Evolutionary conservation across 2,329 filamentous ascomycete species (phyloP).

Genomic region (Fusarium sp.): DNA sequence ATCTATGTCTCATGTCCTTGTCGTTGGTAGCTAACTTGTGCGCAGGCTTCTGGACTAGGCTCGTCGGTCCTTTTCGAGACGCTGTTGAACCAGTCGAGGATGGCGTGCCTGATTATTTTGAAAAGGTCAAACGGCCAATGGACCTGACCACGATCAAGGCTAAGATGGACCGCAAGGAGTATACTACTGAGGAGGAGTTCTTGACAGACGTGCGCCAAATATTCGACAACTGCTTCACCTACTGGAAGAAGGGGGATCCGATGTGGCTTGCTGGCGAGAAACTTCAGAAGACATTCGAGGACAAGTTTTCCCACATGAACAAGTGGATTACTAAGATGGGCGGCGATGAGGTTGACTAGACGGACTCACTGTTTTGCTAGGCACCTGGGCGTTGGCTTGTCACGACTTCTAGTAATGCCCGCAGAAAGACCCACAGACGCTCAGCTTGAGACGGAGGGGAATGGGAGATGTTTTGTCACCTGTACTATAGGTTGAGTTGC

Average conservation of each 20-base stretch:
- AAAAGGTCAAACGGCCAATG: slow-evolving; percentile 72
- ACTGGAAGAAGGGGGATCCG: slow-evolving; percentile 67
- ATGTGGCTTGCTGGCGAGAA: slow-evolving; percentile 69
- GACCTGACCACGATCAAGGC: slow-evolving; percentile 70
- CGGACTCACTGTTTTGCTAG: not conserved
- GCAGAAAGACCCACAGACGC: not conserved
- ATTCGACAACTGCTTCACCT: slow-evolving; percentile 73
- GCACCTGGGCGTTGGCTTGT: not conserved
- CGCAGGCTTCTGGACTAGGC: slow-evolving; percentile 74
- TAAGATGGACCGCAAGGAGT: slow-evolving; percentile 69
- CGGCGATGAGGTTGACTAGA: slow-evolving; percentile 52
- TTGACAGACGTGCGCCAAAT: slow-evolving; percentile 70
- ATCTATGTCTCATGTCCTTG: not conserved
- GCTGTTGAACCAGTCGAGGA: slow-evolving; percentile 69
- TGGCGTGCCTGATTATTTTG: slow-evolving; percentile 71
- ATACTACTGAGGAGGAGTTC: slow-evolving; percentile 66
- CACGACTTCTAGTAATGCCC: not conserved
- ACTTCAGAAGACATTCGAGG: slow-evolving; percentile 69
- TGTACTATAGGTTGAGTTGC: slow-evolving; percentile 10
- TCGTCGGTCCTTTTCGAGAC: slow-evolving; percentile 72
- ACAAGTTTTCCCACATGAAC: slow-evolving; percentile 70
- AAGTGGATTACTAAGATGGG: slow-evolving; percentile 70
- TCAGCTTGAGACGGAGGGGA: not conserved
- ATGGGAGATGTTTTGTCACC: not conserved
- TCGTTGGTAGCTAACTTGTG: slow-evolving; percentile 10